Conservation (phyloP, 306 rosid species). For the Pyrus communis region DNA sequence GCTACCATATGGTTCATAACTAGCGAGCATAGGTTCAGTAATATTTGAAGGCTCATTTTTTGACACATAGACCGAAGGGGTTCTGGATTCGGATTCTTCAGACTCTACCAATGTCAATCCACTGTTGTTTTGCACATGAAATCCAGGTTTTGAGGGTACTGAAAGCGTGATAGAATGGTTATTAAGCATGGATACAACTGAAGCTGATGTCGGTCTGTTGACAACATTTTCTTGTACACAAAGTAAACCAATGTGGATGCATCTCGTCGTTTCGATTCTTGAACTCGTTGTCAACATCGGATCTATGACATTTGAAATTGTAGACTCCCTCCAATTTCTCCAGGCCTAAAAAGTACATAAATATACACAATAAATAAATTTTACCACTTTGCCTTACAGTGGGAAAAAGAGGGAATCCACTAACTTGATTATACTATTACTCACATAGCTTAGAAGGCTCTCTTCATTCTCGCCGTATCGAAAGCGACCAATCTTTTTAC, state of each 20-base stretch:
- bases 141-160: neutral
- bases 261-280: neutral
- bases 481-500: neutral
- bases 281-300: neutral
- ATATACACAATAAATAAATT: neutral
- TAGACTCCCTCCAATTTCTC: neutral
- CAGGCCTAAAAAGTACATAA: neutral
- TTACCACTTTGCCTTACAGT: neutral
- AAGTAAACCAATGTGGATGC: neutral
- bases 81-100: neutral
- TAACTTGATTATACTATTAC: neutral
- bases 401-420: neutral
- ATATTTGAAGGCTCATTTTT: neutral
- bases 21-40: neutral
- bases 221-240: neutral
- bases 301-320: neutral
- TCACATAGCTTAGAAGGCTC: conserved; percentile 2
- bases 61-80: neutral
- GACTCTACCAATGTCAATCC: neutral
- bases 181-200: neutral
- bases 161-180: neutral
- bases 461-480: neutral
- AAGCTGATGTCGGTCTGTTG: neutral
- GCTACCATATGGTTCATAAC: neutral
- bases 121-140: neutral